A percentile compares a stretch with the other conserved stretches of the same genome.
These are phyloP conservation scores for Pichia gijzeniarum DNA, from an alignment of 805 yeast genomes.

Conservation along the genomic window DNA sequence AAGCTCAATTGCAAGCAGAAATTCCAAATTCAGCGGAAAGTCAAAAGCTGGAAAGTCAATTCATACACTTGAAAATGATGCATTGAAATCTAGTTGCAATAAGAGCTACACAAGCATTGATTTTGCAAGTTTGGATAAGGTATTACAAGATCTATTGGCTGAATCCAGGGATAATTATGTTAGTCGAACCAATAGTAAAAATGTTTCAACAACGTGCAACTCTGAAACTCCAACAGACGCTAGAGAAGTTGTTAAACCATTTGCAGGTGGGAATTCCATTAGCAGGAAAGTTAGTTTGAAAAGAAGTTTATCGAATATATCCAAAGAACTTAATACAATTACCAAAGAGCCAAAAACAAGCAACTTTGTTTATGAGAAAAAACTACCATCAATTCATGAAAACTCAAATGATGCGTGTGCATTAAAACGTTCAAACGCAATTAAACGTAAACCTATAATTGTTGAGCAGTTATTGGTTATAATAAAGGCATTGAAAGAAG, in stretches of 20 bases:
- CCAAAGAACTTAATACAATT: background rate
- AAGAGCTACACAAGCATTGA: conserved; percentile 6
- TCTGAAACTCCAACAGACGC: background rate
- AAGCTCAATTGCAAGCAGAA: background rate
- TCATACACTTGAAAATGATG: conserved; percentile 4
- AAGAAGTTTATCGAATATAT: conserved; percentile 1
- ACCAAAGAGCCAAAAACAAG: background rate
- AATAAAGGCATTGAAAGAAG: conserved; percentile 12
- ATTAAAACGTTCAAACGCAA: conserved; percentile 28
- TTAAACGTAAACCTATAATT: conserved; percentile 28
- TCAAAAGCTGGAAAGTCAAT: background rate
- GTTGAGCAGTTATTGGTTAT: conserved; percentile 16
- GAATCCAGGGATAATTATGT: background rate
- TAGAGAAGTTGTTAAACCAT: background rate
- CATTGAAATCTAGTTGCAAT: background rate
- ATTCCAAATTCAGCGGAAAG: background rate
- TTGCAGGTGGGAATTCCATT: background rate
- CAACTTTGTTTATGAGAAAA: background rate
- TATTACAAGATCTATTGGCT: conserved; percentile 3
- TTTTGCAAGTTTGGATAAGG: conserved; percentile 6
- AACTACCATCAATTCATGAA: background rate
- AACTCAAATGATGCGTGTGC: conserved; percentile 10
- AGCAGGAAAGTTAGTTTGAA: conserved; percentile 1
- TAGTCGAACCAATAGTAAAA: background rate
- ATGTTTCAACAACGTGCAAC: background rate